Conservation (phyloP, 176 grass and related monocot species). For the Bolboschoenus planiculmis region DNA sequence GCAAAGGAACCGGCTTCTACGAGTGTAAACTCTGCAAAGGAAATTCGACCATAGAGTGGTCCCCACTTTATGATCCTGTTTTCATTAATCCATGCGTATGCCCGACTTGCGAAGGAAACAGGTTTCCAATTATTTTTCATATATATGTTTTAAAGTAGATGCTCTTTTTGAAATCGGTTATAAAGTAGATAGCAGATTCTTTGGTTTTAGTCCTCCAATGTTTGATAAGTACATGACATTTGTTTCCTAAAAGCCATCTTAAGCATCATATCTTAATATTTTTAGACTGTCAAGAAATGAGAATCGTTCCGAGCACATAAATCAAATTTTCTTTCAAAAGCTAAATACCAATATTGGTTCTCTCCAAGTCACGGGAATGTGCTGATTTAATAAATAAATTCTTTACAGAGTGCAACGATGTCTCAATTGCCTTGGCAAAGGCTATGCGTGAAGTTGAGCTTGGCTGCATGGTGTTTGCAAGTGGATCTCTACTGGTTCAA, state of each 20-base stretch:
- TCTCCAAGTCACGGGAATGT: not conserved
- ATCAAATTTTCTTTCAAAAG: not conserved
- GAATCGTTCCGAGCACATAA: not conserved
- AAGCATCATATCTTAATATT: not conserved
- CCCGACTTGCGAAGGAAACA: conserved; percentile 82
- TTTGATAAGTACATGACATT: not conserved
- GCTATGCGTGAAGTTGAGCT: conserved; percentile 42
- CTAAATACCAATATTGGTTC: not conserved
- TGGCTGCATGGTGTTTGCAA: not conserved
- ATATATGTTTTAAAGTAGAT: not conserved
- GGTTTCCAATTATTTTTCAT: conserved; percentile 25
- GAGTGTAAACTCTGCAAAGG: conserved; percentile 80
- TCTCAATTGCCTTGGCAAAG: conserved; percentile 76
- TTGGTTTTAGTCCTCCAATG: not conserved
- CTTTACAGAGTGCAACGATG: conserved; percentile 62
- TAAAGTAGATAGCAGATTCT: not conserved
- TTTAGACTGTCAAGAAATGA: not conserved
- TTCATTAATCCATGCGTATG: conserved; percentile 85
- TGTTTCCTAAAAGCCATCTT: not conserved
- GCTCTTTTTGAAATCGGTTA: not conserved
- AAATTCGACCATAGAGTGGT: conserved; percentile 64
- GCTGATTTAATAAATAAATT: not conserved
- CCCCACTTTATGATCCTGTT: conserved; percentile 77
- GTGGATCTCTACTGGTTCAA: not conserved
- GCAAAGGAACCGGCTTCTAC: conserved; percentile 75